Evolutionary conservation across 225 moss, liverwort and hornwort species (phyloP).

Genomic region (Antitrichia curtipendula): DNA sequence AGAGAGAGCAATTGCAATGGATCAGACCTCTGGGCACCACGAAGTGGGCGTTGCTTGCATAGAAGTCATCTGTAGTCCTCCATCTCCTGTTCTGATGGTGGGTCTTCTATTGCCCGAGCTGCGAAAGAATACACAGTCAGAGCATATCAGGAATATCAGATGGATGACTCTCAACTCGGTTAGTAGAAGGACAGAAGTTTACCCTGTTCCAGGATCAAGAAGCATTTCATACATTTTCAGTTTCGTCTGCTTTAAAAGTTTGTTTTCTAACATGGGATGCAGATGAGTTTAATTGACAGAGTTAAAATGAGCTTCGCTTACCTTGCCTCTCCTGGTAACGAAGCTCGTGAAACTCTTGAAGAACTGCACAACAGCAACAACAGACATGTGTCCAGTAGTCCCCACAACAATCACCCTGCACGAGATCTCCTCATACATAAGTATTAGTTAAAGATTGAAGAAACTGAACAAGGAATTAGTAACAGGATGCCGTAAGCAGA

Average conservation of each 20-base stretch:
- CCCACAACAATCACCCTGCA: constrained; percentile 29
- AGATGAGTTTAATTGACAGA: neutral
- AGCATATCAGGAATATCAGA: neutral
- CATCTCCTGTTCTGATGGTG: constrained; percentile 38
- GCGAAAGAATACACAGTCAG: neutral
- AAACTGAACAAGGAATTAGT: neutral
- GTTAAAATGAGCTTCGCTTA: neutral
- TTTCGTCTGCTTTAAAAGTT: neutral
- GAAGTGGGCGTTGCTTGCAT: neutral
- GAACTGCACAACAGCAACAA: constrained; percentile 44
- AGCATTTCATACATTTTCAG: neutral
- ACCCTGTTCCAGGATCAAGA: neutral
- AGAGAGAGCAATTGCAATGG: neutral
- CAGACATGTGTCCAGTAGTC: constrained; percentile 37
- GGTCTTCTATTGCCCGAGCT: constrained; percentile 8
- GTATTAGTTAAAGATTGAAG: neutral
- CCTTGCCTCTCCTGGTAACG: constrained; percentile 24
- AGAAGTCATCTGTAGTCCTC: neutral
- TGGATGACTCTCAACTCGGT: neutral
- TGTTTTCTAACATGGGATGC: neutral
- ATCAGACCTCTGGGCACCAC: neutral
- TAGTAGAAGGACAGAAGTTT: neutral
- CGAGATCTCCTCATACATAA: neutral
- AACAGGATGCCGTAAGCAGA: neutral
- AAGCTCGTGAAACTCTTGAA: constrained; percentile 40